phyloP scores from a whole-genome alignment of 352 stramenopile species.

The Elongisporangium senticosum region DNA sequence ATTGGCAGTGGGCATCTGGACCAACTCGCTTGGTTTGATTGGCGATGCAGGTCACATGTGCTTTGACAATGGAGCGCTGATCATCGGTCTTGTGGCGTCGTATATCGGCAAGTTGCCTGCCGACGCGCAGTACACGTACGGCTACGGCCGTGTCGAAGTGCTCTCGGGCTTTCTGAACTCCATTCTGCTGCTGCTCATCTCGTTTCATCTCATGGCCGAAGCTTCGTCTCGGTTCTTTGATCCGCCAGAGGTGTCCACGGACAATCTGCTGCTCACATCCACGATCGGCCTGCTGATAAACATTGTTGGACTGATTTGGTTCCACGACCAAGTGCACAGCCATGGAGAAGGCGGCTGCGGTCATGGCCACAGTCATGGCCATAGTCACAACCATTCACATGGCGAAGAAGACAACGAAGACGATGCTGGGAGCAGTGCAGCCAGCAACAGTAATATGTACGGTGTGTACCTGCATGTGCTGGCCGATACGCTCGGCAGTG shows the following conservation, averaged over 20 bases:
- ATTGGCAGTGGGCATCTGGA: constrained; percentile 74
- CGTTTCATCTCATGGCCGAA: constrained; percentile 78
- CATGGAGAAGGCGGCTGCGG: constrained; percentile 46
- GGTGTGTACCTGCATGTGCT: constrained; percentile 88
- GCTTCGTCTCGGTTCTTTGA: constrained; percentile 68
- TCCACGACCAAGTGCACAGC: constrained; percentile 84
- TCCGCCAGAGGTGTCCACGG: constrained; percentile 68
- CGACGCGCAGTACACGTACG: constrained; percentile 75
- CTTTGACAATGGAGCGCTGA: constrained; percentile 80
- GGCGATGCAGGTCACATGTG: constrained; percentile 88
- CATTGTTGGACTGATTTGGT: constrained; percentile 85
- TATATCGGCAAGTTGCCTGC: constrained; percentile 75
- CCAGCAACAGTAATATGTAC: constrained; percentile 87
- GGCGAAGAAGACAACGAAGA: neutral
- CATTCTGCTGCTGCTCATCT: constrained; percentile 78
- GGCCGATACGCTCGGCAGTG: constrained; percentile 83
- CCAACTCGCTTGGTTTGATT: constrained; percentile 82
- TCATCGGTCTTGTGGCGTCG: constrained; percentile 80
- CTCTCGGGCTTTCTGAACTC: constrained; percentile 87
- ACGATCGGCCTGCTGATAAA: constrained; percentile 80
- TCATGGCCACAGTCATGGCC: constrained; percentile 59
- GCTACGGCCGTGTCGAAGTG: constrained; percentile 83
- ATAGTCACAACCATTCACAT: constrained; percentile 42
- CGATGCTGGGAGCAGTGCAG: constrained; percentile 2
- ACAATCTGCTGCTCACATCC: constrained; percentile 84